phyloP scores from a whole-genome alignment of 139 green algal species.

The Bryopsis sp. region DNA sequence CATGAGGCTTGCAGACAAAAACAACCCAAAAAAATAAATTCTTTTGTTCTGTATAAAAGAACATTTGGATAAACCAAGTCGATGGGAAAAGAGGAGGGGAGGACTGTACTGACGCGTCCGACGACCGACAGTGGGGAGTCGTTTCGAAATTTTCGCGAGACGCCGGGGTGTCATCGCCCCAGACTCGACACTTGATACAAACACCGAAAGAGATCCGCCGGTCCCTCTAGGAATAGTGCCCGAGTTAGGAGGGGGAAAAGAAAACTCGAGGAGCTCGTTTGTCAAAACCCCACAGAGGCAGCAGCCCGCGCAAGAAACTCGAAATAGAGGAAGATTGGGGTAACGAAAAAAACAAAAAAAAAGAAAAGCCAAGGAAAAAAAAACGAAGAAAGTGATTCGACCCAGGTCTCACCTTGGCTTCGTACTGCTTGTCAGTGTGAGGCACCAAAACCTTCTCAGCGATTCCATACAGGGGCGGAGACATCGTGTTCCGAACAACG shows the following conservation, averaged over 20 bases:
- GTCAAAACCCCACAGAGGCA: background rate
- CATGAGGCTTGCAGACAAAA: background rate
- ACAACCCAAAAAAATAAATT: background rate
- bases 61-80: background rate
- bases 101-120: too few species aligned
- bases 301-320: background rate
- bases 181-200: too few species aligned
- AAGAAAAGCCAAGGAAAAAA: background rate
- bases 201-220: too few species aligned
- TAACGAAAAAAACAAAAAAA: too few species aligned
- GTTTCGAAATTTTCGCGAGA: too few species aligned
- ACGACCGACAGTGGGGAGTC: too few species aligned
- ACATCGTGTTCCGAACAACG: too few species aligned
- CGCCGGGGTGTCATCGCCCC: too few species aligned
- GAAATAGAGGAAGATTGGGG: background rate
- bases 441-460: slow-evolving; percentile 51
- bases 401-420: slow-evolving; percentile 46
- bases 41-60: background rate
- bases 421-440: slow-evolving; percentile 61
- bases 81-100: too few species aligned
- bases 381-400: background rate
- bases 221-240: background rate
- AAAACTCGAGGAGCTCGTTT: background rate
- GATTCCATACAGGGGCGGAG: too few species aligned
- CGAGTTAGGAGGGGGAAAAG: background rate